Evolutionary conservation across 257 asterid genomes (phyloP), one percentile per base, ranked within the genome.

Genomic region (Mitragyna speciosa): DNA sequence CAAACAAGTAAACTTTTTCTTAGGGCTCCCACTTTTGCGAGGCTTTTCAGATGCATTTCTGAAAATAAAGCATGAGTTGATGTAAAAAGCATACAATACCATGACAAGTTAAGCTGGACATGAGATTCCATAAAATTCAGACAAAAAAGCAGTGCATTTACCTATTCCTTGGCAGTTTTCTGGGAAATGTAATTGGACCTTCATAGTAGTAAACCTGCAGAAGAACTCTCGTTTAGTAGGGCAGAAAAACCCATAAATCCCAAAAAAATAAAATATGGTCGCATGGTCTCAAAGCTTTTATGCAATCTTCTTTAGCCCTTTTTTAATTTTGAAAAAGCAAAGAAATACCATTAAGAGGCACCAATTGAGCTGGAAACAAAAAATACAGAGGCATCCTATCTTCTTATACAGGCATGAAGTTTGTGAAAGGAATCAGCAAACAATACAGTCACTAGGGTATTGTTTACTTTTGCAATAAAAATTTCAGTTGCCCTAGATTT

Each of bases 171-270:
- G 83, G 68, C 5, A 63, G 24, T 69, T 49, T 75, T 11, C 26
- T 14, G 39, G 58, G 19, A 33, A 24, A 67, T 75, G n/a, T 31
- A 4, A 1, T 17, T 54, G 61, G 61, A 8, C 17, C 39, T 41
- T 75, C 79, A 41, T 75, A 24, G 67, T 63, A 72, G 74, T n/a
- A 20, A 36, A 76, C 58, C 83, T 80, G 54, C 75, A 64, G 33
- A 51, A 63, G 69, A 28, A 48, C 2, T 73, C 17, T 65, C 2
- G 28, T 33, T 76, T 20, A 73, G 69, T 41, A 1, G 51, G 24
- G 49, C 9, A 41, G 36, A 33, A 16, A 72, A 73, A 31, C 70
- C 10, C 24, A 63, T 48, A 76, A 61, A 41, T 76, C 54, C 59
- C 45, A 76, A n/a, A 0, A 7, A 61, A 75, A 58, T n/a, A n/a